Conservation (phyloP, 331 rosid genomes). For the Rhamnella rubrinervis region DNA sequence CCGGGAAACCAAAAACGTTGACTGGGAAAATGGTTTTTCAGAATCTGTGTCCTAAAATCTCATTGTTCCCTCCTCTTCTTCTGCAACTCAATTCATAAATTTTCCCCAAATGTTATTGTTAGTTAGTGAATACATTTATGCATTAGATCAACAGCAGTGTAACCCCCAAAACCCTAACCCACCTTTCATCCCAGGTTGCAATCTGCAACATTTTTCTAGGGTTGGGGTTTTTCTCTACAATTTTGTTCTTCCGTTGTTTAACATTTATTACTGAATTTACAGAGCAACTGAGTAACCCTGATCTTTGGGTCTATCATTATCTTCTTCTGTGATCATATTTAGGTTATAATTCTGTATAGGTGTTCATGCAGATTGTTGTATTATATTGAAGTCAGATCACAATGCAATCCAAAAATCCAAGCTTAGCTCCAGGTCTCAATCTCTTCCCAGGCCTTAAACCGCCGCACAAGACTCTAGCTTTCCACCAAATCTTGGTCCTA, state of each 20-base stretch:
- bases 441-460: slow-evolving; percentile 68
- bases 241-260: neutral
- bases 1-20: too few relatives aligned
- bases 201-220: too few relatives aligned
- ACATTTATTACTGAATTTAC: neutral
- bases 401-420: slow-evolving; percentile 24
- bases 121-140: neutral
- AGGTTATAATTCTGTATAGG: neutral
- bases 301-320: slow-evolving; percentile 7
- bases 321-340: neutral
- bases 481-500: slow-evolving; percentile 66
- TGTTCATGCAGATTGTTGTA: neutral
- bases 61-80: too few relatives aligned
- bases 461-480: slow-evolving; percentile 72
- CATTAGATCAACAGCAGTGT: neutral
- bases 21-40: too few relatives aligned
- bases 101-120: too few relatives aligned
- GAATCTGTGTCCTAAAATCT: too few relatives aligned
- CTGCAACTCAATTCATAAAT: too few relatives aligned
- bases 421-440: slow-evolving; percentile 35
- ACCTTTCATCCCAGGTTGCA: neutral
- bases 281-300: neutral
- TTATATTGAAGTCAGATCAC: neutral
- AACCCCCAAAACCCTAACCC: slow-evolving; percentile 9
- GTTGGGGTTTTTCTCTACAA: too few relatives aligned